A percentile compares a stretch with the other conserved stretches of the same genome.
Conservation (phyloP, 2,329 filamentous ascomycete species). For the Leptographium procerum region DNA sequence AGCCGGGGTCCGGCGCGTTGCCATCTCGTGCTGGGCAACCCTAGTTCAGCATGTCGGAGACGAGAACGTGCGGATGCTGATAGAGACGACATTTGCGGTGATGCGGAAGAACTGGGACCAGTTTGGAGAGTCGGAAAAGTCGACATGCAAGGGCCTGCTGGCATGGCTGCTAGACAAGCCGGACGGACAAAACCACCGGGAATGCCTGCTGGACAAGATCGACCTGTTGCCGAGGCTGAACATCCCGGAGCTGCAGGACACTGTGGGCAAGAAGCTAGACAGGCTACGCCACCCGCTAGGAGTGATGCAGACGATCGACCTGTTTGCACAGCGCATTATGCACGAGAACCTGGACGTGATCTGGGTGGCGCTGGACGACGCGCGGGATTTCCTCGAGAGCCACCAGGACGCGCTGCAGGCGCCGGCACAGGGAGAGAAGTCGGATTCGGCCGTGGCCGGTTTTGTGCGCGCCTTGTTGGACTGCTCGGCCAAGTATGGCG, state of each 20-base stretch:
- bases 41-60: slow-evolving; percentile 65
- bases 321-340: slow-evolving; percentile 61
- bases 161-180: slow-evolving; percentile 40
- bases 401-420: slow-evolving; percentile 73
- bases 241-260: slow-evolving; percentile 55
- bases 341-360: slow-evolving; percentile 85
- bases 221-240: slow-evolving; percentile 69
- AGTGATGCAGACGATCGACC: slow-evolving; percentile 52
- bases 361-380: slow-evolving; percentile 65
- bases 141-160: slow-evolving; percentile 52
- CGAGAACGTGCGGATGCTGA: slow-evolving; percentile 56
- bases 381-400: slow-evolving; percentile 58
- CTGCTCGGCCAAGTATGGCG: slow-evolving; percentile 70
- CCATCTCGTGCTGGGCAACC: slow-evolving; percentile 74
- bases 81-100: slow-evolving; percentile 85
- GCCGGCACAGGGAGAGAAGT: slow-evolving; percentile 71
- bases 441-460: slow-evolving; percentile 59
- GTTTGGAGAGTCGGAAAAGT: slow-evolving; percentile 51
- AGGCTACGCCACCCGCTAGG: slow-evolving; percentile 55
- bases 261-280: slow-evolving; percentile 52
- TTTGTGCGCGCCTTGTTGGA: slow-evolving; percentile 74
- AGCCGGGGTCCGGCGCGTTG: slow-evolving; percentile 52
- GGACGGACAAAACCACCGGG: slow-evolving; percentile 39
- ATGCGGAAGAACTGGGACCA: slow-evolving; percentile 68
- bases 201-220: slow-evolving; percentile 53